These are phyloP conservation scores for Alternaria tenuissima DNA, from an alignment of 2,329 filamentous ascomycete genomes.

Conservation along the genomic window DNA sequence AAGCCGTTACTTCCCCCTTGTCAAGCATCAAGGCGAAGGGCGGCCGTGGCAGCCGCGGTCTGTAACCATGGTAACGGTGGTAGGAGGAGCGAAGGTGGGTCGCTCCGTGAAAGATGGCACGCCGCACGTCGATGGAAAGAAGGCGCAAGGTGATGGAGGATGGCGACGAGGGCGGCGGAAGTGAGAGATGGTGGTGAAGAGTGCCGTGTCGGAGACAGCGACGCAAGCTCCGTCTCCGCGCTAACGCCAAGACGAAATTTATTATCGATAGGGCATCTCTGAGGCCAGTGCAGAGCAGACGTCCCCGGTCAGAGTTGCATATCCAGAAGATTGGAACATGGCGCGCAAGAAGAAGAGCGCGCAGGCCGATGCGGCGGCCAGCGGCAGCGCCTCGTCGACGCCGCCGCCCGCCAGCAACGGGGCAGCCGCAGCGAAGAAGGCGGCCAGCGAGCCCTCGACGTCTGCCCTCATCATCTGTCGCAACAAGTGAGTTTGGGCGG, in stretches of 20 bases:
- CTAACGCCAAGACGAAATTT: constrained; percentile 31
- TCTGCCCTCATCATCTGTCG: constrained; percentile 52
- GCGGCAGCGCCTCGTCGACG: constrained; percentile 22
- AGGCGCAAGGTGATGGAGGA: neutral
- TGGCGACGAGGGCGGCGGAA: neutral
- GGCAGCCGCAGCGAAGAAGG: constrained; percentile 12
- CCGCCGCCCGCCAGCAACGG: constrained; percentile 13
- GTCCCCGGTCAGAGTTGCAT: constrained; percentile 5
- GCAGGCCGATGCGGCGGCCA: constrained; percentile 27
- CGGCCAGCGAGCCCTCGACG: constrained; percentile 25
- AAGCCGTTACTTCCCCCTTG: neutral
- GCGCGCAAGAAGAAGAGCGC: constrained; percentile 48
- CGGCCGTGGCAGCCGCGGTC: neutral
- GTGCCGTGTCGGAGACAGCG: constrained; percentile 12
- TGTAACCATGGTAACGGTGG: neutral
- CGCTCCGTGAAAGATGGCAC: neutral
- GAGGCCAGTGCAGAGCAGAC: constrained; percentile 13
- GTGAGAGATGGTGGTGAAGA: neutral
- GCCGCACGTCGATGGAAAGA: neutral
- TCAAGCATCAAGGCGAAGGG: neutral
- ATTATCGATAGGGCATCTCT: constrained; percentile 17
- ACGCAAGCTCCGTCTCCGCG: constrained; percentile 17
- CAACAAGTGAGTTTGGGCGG: constrained; percentile 52
- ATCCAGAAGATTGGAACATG: constrained; percentile 28
- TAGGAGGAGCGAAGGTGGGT: neutral